Conservation (phyloP, 1,284 basidiomycete genomes). For the Ganoderma boninense region DNA sequence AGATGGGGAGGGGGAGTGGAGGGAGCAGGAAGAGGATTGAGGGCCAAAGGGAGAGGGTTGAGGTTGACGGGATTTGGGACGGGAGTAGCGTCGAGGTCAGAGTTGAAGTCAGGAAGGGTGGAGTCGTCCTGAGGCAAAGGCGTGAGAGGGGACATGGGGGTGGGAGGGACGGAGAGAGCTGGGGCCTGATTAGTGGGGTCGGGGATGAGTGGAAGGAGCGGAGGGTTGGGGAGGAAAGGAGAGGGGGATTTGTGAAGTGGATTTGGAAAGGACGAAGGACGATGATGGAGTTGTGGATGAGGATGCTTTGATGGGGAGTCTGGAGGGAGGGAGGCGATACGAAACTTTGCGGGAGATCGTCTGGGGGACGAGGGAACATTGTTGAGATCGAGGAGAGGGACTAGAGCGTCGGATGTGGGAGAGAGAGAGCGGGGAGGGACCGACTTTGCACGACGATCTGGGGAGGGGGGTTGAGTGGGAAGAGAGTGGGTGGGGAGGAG, state of each 20-base stretch:
- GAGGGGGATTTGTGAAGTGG: background rate
- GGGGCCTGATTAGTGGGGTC: background rate
- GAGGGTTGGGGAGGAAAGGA: background rate
- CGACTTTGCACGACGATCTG: slow-evolving; percentile 24
- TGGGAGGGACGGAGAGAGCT: slow-evolving; percentile 20
- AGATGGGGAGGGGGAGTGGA: slow-evolving; percentile 1
- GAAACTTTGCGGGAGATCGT: slow-evolving; percentile 27
- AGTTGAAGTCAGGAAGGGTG: background rate
- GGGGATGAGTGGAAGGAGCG: background rate
- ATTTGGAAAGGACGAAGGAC: background rate
- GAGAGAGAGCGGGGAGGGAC: slow-evolving; percentile 19
- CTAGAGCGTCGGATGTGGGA: background rate
- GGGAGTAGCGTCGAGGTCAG: slow-evolving; percentile 4
- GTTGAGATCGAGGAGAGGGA: slow-evolving; percentile 31
- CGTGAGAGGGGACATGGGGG: slow-evolving; percentile 46
- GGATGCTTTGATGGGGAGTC: slow-evolving; percentile 2
- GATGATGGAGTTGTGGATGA: background rate
- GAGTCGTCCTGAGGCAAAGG: slow-evolving; percentile 37
- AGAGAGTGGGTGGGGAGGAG: background rate
- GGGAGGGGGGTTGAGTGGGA: slow-evolving; percentile 13
- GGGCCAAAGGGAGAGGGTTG: background rate
- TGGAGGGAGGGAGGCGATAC: slow-evolving; percentile 32
- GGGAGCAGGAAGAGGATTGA: background rate
- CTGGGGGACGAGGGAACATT: slow-evolving; percentile 29
- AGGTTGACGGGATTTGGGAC: background rate